Evolutionary conservation across 257 asterid genomes (phyloP), one percentile per base, ranked within the genome.

Genomic region (Salvia rosmarinus): DNA sequence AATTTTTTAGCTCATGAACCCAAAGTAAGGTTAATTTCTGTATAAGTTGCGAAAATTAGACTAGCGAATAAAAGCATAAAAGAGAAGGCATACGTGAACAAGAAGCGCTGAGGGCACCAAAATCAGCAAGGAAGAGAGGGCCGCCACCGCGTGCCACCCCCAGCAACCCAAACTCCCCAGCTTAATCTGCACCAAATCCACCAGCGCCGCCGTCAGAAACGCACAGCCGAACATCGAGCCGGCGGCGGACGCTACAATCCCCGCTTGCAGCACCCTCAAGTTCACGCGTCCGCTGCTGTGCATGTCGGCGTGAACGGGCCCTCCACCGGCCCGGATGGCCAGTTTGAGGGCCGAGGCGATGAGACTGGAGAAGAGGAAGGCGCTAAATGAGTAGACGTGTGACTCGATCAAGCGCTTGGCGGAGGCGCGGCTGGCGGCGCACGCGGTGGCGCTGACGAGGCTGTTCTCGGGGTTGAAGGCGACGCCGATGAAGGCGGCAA

Each of bases 361-460:
- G 70, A 85, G 79, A 39, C 87, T 83, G 46, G 88, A 80, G 25
- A 86, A 86, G 6, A 79, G 74, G 77, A 76, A 86, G 64, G 84
- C 78, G 74, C 78, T 71, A 78, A 80, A 84, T 25, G 81, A 82
- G 74, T 74, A 78, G 52, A 82, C 80, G 10, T 82, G 82, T 19
- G 73, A 82, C 69, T 62, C 65, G 9, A 76, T 75, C 9, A 86
- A 35, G 40, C 74, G 77, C 66, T 68, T 65, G 5, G 50, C 81
- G 23, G 74, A 52, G 69, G 68, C 51, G 9, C 85, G 63, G 70
- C 58, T 74, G 28, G 84, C 83, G 10, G 75, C 51, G 68, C 85
- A 85, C 42, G 62, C 32, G 16, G 79, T 0, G 64, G 73, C 9
- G 43, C 12, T 46, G 59, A 69, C 62, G 39, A 85, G 85, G 63